phyloP scores from a whole-genome alignment of 2,329 filamentous ascomycete species.

The Xylaria sp. region DNA sequence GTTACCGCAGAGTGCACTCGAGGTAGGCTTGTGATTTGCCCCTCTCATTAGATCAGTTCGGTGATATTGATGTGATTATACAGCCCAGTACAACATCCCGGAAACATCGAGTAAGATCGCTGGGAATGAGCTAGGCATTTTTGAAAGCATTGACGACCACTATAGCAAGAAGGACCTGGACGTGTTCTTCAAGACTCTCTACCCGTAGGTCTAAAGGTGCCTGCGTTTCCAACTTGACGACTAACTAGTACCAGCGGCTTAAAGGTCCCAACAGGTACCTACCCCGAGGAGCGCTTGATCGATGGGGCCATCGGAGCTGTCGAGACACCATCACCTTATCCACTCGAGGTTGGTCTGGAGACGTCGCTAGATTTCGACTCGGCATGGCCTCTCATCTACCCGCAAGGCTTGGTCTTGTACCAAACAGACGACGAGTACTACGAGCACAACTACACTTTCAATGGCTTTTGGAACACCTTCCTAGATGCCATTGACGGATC shows the following conservation, averaged over 20 bases:
- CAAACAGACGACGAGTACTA: constrained; percentile 45
- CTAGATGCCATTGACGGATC: constrained; percentile 43
- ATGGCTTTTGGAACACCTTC: constrained; percentile 47
- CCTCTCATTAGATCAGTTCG: no score
- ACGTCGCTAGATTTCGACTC: constrained; percentile 42
- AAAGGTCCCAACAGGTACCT: constrained; percentile 49
- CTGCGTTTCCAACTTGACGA: background rate
- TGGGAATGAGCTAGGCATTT: constrained; percentile 47
- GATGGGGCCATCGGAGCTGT: constrained; percentile 51
- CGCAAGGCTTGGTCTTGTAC: constrained; percentile 41
- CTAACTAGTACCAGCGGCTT: constrained; percentile 30
- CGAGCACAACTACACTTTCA: constrained; percentile 48
- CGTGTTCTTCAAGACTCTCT: constrained; percentile 47
- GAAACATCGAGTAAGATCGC: constrained; percentile 37
- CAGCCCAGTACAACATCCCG: constrained; percentile 43
- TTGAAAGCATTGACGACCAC: constrained; percentile 54
- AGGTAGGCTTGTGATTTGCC: constrained; percentile 39
- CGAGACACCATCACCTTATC: constrained; percentile 41
- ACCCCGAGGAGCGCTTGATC: constrained; percentile 50
- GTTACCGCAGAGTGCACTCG: constrained; percentile 44
- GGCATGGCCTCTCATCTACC: constrained; percentile 43
- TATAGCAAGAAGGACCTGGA: constrained; percentile 52
- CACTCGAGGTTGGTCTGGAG: constrained; percentile 42
- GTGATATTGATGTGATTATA: constrained; percentile 14
- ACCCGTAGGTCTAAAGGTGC: constrained; percentile 43